Evolutionary conservation across 345 rosid species (phyloP).

Genomic region (Gossypium longicalyx): DNA sequence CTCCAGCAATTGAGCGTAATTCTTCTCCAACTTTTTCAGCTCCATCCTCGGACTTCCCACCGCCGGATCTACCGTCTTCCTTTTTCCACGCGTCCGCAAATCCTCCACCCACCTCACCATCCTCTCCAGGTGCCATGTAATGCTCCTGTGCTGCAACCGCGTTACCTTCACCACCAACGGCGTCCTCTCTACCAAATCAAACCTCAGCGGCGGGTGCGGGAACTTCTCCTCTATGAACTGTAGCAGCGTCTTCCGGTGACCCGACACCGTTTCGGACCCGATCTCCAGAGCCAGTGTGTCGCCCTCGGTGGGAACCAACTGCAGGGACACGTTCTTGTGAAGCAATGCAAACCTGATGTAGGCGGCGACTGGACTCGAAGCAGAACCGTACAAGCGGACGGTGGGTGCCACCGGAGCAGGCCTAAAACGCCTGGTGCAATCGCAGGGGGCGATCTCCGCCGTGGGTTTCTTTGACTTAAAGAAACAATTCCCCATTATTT

Average conservation of each 20-base stretch:
- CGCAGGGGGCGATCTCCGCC: conserved; percentile 50
- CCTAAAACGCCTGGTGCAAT: conserved; percentile 28
- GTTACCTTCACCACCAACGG: conserved; percentile 39
- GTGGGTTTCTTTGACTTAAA: conserved; percentile 29
- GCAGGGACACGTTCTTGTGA: conserved; percentile 40
- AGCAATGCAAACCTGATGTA: conserved; percentile 57
- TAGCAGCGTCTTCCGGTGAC: conserved; percentile 41
- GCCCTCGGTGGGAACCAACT: conserved; percentile 31
- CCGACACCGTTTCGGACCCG: conserved; percentile 46
- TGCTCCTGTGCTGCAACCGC: conserved; percentile 55
- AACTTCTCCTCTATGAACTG: conserved; percentile 47
- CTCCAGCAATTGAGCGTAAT: conserved; percentile 52
- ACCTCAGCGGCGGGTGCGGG: conserved; percentile 44
- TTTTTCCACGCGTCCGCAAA: conserved; percentile 52
- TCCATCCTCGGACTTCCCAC: conserved; percentile 69
- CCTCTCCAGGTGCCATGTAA: conserved; percentile 58
- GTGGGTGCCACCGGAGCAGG: conserved; percentile 15
- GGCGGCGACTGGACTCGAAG: conserved; percentile 28
- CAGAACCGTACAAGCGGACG: conserved; percentile 36
- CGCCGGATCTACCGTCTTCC: conserved; percentile 47
- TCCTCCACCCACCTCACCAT: conserved; percentile 69
- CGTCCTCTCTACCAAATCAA: conserved; percentile 27
- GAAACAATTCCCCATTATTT: conserved; percentile 53
- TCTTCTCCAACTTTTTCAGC: conserved; percentile 49
- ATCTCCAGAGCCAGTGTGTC: conserved; percentile 35